Evolutionary conservation across 2,329 filamentous ascomycete genomes (phyloP).

Genomic region (Paecilomyces fulvus): DNA sequence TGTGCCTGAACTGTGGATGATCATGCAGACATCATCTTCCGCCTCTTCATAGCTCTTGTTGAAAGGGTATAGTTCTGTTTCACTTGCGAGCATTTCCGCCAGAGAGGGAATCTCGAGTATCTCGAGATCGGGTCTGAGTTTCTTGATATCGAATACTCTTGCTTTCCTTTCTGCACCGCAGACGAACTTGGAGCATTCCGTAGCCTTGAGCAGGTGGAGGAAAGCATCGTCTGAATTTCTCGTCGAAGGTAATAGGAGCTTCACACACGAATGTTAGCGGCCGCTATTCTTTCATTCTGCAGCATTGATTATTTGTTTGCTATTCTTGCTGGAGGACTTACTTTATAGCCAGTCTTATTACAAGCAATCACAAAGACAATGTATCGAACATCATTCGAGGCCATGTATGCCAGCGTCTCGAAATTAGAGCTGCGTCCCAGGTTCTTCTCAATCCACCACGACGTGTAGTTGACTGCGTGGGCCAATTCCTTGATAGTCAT

Average conservation of each 20-base stretch:
- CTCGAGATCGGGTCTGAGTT: conserved; percentile 3
- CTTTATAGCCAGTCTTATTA: conserved; percentile 17
- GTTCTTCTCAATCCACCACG: conserved; percentile 17
- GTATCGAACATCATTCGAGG: conserved; percentile 17
- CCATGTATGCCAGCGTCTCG: conserved; percentile 18
- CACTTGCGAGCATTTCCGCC: conserved; percentile 8
- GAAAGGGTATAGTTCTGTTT: conserved; percentile 11
- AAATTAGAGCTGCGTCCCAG: conserved; percentile 7
- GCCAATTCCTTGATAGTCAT: conserved; percentile 14
- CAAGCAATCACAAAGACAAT: conserved; percentile 14
- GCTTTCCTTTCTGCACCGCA: conserved; percentile 16
- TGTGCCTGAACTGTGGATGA: conserved; percentile 31
- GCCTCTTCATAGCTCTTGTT: conserved; percentile 12
- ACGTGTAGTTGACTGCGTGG: conserved; percentile 12
- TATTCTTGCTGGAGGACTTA: conserved; percentile 2
- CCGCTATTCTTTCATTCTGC: neutral
- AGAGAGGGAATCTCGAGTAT: conserved; percentile 7
- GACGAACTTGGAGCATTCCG: conserved; percentile 14
- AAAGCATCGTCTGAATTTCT: conserved; percentile 14
- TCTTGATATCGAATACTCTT: conserved; percentile 32
- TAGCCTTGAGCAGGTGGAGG: conserved; percentile 9
- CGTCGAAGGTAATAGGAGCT: conserved; percentile 14
- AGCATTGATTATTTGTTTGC: neutral
- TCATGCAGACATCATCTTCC: conserved; percentile 13
- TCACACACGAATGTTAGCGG: neutral